Percentiles rank a stretch among this genome's conserved stretches.
Conservation (phyloP, 169 alveolate species). For the Babesia divergens region DNA sequence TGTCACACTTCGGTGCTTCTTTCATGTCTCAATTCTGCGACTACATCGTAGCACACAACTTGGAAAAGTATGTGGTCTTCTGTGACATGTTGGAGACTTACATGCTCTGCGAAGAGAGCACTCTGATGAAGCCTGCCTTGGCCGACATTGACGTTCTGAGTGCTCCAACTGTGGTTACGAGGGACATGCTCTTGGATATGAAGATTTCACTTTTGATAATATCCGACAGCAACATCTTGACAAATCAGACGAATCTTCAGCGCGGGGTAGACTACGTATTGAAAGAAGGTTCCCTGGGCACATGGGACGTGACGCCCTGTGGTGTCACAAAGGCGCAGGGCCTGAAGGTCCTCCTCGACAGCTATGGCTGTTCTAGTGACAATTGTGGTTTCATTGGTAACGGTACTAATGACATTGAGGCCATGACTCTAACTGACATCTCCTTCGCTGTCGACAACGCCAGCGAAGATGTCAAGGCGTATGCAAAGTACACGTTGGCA, state of each 20-base stretch:
- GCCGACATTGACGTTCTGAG: neutral
- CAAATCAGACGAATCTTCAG: neutral
- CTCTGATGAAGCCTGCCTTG: neutral
- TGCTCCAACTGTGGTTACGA: slow-evolving; percentile 21
- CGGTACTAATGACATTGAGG: slow-evolving; percentile 62
- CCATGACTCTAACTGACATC: slow-evolving; percentile 43
- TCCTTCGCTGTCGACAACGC: slow-evolving; percentile 63
- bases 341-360: slow-evolving; percentile 27
- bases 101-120: slow-evolving; percentile 18
- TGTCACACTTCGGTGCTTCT: slow-evolving; percentile 1
- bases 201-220: slow-evolving; percentile 29
- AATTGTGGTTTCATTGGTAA: slow-evolving; percentile 58
- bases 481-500: slow-evolving; percentile 48
- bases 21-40: slow-evolving; percentile 21
- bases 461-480: slow-evolving; percentile 14
- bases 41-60: neutral
- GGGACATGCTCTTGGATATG: slow-evolving; percentile 12
- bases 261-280: slow-evolving; percentile 5
- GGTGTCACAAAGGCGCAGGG: slow-evolving; percentile 45
- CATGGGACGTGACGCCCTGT: slow-evolving; percentile 42
- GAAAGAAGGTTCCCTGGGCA: slow-evolving; percentile 24
- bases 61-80: slow-evolving; percentile 13
- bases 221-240: neutral
- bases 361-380: neutral
- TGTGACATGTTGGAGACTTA: slow-evolving; percentile 27